Base-by-base conservation (phyloP, 495 filamentous ascomycete genomes). In the Hyphodiscus hymeniophilus region DNA sequence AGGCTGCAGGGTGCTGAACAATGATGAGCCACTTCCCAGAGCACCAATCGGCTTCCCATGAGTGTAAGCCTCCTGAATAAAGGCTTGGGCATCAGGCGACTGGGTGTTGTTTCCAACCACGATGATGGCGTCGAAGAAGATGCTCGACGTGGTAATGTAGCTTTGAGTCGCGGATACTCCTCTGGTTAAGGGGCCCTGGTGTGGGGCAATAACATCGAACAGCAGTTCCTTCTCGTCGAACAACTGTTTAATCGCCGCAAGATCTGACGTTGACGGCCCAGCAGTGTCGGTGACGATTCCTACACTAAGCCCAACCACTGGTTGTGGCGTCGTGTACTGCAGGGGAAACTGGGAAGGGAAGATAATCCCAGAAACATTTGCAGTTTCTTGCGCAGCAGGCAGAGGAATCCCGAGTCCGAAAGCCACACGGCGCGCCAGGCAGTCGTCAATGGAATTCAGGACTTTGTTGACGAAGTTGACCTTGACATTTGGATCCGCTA, bases 61-160 rank as follows among this genome's bases (percentile, higher is more conserved):
- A 36, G 13, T 36, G 34, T 36, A 36, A 36, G 34, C 34, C 15
- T 36, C 34, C 15, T 36, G 34, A 36, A 36, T n/a, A 36, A 36
- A 36, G 6, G 13, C 34, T n/a, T 36, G 34, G 4, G 15, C 6
- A n/a, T 36, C 34, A 4, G 34, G 34, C 34, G 34, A 36, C 34
- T 36, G 34, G 34, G 34, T 36, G 34, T 36, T 36, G 13, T 36
- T 36, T 36, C 34, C 34, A 36, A 36, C 34, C 3, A 36, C 17
- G 4, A 36, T 36, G 34, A 36, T n/a, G 34, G 34, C 34, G 15
- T 36, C 34, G 15, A 7, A 36, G 34, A 36, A 36, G 13, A 36
- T n/a, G 34, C 34, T 36, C 17, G 34, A 36, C 15, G 34, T 36
- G 34, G 34, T 36, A n/a, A 36, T n/a, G 34, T 36, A 36, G 34